Evolutionary conservation across 495 filamentous ascomycete genomes (phyloP).

Genomic region (Aspergillus nanangensis): DNA sequence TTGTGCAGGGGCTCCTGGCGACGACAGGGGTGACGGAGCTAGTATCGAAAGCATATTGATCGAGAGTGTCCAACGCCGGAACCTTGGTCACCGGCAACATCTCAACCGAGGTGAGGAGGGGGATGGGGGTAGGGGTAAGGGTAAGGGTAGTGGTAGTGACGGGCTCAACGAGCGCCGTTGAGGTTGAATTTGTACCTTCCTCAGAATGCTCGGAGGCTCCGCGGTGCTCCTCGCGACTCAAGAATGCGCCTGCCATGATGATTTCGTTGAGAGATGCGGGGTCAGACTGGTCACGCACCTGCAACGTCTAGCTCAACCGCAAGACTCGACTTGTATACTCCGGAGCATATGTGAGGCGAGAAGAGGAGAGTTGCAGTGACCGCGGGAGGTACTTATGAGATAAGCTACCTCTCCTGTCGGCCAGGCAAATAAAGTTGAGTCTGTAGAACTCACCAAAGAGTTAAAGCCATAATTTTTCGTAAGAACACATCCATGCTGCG

Average conservation of each 20-base stretch:
- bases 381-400: no score
- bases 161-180: no score
- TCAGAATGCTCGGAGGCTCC: not conserved
- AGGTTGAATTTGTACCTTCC: no score
- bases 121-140: no score
- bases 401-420: no score
- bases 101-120: not conserved
- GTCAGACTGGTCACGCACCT: slow-evolving; percentile 16
- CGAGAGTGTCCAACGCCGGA: slow-evolving; percentile 21
- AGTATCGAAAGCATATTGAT: slow-evolving; percentile 14
- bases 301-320: slow-evolving; percentile 10
- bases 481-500: slow-evolving; percentile 10
- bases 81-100: slow-evolving; percentile 18
- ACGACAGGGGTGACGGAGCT: not conserved
- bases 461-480: not conserved
- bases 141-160: no score
- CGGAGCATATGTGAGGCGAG: no score
- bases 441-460: no score
- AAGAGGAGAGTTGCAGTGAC: no score
- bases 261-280: slow-evolving; percentile 8
- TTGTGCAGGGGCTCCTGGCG: slow-evolving; percentile 5
- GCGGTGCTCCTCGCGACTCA: slow-evolving; percentile 9
- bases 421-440: no score
- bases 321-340: no score
- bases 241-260: slow-evolving; percentile 12